Conservation (phyloP, 306 rosid species). For the Hippophae rhamnoides region DNA sequence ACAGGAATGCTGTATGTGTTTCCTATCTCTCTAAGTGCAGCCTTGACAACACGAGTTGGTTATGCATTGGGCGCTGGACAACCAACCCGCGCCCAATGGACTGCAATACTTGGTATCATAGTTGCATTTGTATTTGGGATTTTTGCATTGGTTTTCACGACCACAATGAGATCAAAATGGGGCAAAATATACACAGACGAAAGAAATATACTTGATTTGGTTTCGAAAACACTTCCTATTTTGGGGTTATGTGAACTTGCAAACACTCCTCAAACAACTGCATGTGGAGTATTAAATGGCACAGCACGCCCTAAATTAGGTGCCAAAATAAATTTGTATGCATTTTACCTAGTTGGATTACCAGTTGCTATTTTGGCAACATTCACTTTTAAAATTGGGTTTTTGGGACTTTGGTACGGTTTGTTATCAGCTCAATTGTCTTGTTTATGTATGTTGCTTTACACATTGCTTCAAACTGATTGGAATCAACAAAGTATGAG, state of each 20-base stretch:
- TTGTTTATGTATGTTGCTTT: conserved; percentile 63
- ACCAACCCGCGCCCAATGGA: conserved; percentile 42
- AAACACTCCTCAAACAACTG: conserved; percentile 76
- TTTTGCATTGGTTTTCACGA: conserved; percentile 32
- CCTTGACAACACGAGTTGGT: conserved; percentile 64
- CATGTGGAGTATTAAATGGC: conserved; percentile 68
- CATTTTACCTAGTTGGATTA: conserved; percentile 70
- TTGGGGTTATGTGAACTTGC: conserved; percentile 68
- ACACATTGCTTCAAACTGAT: conserved; percentile 50
- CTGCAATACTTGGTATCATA: conserved; percentile 49
- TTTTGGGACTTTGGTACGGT: conserved; percentile 76
- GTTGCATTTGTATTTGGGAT: conserved; percentile 37
- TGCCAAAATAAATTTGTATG: conserved; percentile 67
- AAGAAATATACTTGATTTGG: conserved; percentile 46
- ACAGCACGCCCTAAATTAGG: conserved; percentile 73
- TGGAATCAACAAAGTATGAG: conserved; percentile 58
- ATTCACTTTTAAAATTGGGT: conserved; percentile 40
- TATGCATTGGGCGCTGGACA: conserved; percentile 75
- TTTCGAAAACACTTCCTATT: conserved; percentile 49
- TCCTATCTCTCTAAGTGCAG: conserved; percentile 53
- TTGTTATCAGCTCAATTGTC: conserved; percentile 67
- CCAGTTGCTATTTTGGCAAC: conserved; percentile 51
- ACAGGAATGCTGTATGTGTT: conserved; percentile 62
- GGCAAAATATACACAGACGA: conserved; percentile 65
- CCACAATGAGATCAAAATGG: conserved; percentile 37